phyloP scores from a whole-genome alignment of 2,329 filamentous ascomycete species.

The Colletotrichum lentis region DNA sequence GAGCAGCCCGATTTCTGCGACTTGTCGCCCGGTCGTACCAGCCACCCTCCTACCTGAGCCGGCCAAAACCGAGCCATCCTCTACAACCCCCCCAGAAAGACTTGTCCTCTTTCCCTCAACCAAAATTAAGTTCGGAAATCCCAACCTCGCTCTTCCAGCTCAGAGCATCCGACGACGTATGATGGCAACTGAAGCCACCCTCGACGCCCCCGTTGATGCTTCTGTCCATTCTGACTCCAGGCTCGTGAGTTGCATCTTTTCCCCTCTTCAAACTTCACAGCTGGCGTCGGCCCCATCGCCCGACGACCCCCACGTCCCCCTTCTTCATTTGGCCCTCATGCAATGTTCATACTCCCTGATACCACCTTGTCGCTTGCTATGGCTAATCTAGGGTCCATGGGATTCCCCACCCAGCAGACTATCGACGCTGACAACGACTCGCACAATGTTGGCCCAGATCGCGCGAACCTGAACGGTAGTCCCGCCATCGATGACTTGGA shows the following conservation, averaged over 20 bases:
- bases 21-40: conserved; percentile 21
- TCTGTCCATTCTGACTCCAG: conserved; percentile 57
- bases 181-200: conserved; percentile 70
- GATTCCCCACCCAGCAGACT: conserved; percentile 42
- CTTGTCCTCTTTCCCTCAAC: conserved; percentile 26
- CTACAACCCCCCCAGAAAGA: neutral
- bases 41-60: conserved; percentile 6
- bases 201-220: conserved; percentile 63
- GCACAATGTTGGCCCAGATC: conserved; percentile 58
- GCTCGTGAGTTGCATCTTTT: conserved; percentile 52
- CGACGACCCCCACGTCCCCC: conserved; percentile 11
- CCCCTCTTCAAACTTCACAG: conserved; percentile 14
- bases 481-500: conserved; percentile 60
- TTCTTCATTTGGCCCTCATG: conserved; percentile 10
- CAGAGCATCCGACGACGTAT: conserved; percentile 58
- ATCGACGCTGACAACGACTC: conserved; percentile 50
- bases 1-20: conserved; percentile 38
- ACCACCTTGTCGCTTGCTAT: conserved; percentile 9
- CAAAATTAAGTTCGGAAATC: conserved; percentile 39
- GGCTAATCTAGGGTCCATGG: conserved; percentile 42
- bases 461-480: conserved; percentile 59
- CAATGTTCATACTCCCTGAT: neutral
- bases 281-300: conserved; percentile 26
- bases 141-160: conserved; percentile 44
- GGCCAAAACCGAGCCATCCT: neutral